A percentile compares a stretch with the other conserved stretches of the same genome.
These are phyloP conservation scores for Lepidopterella palustris DNA, from an alignment of 495 filamentous ascomycete species.

Conservation along the genomic window DNA sequence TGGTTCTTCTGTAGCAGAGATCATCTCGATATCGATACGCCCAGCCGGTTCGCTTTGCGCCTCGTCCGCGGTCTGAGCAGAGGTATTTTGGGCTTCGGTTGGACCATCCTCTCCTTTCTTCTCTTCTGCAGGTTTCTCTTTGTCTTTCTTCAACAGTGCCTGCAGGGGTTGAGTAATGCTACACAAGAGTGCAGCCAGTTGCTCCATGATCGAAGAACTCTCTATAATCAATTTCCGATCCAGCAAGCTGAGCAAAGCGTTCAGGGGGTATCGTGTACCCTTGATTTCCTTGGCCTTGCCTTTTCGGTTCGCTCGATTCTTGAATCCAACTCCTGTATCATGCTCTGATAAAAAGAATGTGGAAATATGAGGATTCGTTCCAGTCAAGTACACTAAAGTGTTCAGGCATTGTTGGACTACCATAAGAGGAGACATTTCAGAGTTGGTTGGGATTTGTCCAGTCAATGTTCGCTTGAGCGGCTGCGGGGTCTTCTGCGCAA, in stretches of 20 bases:
- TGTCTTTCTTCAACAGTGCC: slow-evolving; percentile 75
- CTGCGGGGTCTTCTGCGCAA: slow-evolving; percentile 71
- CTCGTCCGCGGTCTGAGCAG: background rate
- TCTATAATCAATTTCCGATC: slow-evolving; percentile 92
- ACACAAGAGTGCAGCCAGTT: slow-evolving; percentile 76
- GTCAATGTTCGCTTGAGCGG: slow-evolving; percentile 63
- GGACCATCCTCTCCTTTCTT: slow-evolving; percentile 53
- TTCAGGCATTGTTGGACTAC: slow-evolving; percentile 92
- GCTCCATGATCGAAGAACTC: slow-evolving; percentile 90
- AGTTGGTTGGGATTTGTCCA: slow-evolving; percentile 40
- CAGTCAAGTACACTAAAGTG: slow-evolving; percentile 70
- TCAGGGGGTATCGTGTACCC: slow-evolving; percentile 83
- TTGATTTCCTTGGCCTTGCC: slow-evolving; percentile 65
- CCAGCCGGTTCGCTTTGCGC: background rate
- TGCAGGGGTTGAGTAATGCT: slow-evolving; percentile 83
- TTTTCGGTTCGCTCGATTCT: slow-evolving; percentile 72
- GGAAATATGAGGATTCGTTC: slow-evolving; percentile 76
- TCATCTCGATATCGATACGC: slow-evolving; percentile 32
- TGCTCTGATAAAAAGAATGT: slow-evolving; percentile 96
- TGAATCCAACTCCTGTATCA: slow-evolving; percentile 65
- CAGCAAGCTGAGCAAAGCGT: slow-evolving; percentile 77
- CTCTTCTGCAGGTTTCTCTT: slow-evolving; percentile 50
- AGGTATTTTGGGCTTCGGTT: slow-evolving; percentile 35
- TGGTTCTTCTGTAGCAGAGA: slow-evolving; percentile 15
- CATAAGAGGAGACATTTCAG: slow-evolving; percentile 84